Evolutionary conservation across 345 rosid genomes (phyloP).

Genomic region (Brassica carinata): DNA sequence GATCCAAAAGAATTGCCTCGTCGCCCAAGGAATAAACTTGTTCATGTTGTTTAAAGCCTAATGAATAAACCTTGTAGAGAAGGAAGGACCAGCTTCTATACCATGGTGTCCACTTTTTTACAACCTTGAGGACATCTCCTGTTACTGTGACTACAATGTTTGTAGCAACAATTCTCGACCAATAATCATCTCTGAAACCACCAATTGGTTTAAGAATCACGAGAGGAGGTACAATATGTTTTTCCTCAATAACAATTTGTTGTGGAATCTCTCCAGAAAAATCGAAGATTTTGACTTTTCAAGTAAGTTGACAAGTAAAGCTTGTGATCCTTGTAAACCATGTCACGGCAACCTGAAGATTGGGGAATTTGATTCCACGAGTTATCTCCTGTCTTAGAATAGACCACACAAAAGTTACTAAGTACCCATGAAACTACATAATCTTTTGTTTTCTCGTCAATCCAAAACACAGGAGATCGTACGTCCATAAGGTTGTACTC

Average conservation of each 20-base stretch:
- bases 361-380: neutral
- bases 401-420: neutral
- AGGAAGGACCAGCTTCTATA: neutral
- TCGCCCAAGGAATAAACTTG: neutral
- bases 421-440: neutral
- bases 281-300: neutral
- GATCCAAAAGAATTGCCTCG: neutral
- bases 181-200: too few relatives aligned
- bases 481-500: neutral
- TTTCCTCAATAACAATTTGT: neutral
- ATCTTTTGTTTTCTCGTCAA: neutral
- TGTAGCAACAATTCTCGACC: neutral
- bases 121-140: neutral
- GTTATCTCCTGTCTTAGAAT: neutral
- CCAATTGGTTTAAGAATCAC: too few relatives aligned
- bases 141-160: neutral
- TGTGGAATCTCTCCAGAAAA: neutral
- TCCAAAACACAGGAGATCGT: neutral
- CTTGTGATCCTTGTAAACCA: constrained; percentile 13
- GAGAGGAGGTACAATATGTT: neutral
- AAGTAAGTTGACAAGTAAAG: neutral
- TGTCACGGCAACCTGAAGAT: neutral
- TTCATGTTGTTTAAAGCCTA: neutral
- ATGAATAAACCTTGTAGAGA: neutral
- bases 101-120: neutral